Evolutionary conservation across 257 asterid species (phyloP), one percentile per base, ranked within the genome.

Genomic region (Ballota nigra): DNA sequence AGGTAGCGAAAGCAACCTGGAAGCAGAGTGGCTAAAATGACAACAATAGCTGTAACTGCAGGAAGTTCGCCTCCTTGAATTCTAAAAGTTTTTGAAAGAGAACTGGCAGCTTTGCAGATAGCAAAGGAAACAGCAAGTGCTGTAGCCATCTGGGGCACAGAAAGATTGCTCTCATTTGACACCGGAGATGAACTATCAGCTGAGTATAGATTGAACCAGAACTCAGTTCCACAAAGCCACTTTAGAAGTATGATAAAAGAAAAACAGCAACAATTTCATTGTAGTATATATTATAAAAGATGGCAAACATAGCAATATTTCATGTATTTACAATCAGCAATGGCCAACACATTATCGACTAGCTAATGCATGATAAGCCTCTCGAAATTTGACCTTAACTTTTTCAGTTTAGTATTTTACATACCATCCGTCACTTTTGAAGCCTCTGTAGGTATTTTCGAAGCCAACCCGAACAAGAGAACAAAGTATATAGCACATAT

Each of bases 381-480:
- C 41, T 24, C 59, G 34, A 23, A 34, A 3, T 71, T 53, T 66
- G 29, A 40, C 41, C 52, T 63, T 36, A 13, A 36, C 8, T 61
- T 64, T 34, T 53, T 6, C 31, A 55, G 2, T 36, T 36, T 7
- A 36, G 43, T 36, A 36, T 11, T 33, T 49, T 40, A 61, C 84
- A 38, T 82, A 86, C 95, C 87, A 34, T 62, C 72, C 38, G 63
- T 71, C 24, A 57, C 64, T 68, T 73, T 75, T 66, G 87, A 72
- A 43, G 82, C 80, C 77, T 92, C 96, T 1, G 92, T 70, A 72
- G 96, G 95, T 61, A 92, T 85, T 81, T 87, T 87, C 68, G 92
- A 87, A 70, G 96, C 90, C 71, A 92, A 74, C 4, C 86, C 84
- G 79, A 92, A 92, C 71, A 92, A 75, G 52, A 79, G 81, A 68